A percentile compares a stretch with the other conserved stretches of the same genome.
phyloP scores from a whole-genome alignment of 2,329 filamentous ascomycete species.

The Colletotrichum sp. region DNA sequence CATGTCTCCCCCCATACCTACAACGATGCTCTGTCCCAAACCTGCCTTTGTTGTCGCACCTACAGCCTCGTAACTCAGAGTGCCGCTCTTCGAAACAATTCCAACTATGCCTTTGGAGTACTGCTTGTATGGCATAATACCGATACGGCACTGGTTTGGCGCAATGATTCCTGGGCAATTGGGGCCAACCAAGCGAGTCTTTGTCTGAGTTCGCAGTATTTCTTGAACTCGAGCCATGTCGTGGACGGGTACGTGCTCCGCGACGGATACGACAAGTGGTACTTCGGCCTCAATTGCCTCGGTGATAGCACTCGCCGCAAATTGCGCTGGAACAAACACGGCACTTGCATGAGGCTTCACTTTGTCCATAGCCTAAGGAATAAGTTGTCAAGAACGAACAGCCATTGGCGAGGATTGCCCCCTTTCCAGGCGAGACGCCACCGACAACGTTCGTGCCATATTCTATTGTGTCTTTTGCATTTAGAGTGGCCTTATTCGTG shows the following conservation, averaged over 20 bases:
- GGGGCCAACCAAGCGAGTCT: slow-evolving; percentile 77
- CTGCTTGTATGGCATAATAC: slow-evolving; percentile 46
- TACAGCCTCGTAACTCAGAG: slow-evolving; percentile 80
- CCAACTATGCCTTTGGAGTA: slow-evolving; percentile 67
- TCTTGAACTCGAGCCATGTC: slow-evolving; percentile 76
- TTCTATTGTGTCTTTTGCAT: slow-evolving; percentile 41
- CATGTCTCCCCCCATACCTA: slow-evolving; percentile 80
- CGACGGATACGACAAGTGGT: slow-evolving; percentile 78
- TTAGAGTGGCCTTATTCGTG: slow-evolving; percentile 35
- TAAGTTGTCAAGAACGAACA: background rate
- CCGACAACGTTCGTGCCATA: slow-evolving; percentile 44
- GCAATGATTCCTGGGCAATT: slow-evolving; percentile 84
- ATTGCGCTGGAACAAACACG: slow-evolving; percentile 74
- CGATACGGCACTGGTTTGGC: slow-evolving; percentile 65
- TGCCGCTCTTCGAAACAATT: slow-evolving; percentile 82
- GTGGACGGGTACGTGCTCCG: slow-evolving; percentile 80
- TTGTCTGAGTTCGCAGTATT: slow-evolving; percentile 73
- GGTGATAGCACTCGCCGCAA: slow-evolving; percentile 71
- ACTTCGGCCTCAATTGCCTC: slow-evolving; percentile 81
- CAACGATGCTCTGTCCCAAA: slow-evolving; percentile 77
- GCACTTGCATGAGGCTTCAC: slow-evolving; percentile 70
- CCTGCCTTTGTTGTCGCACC: slow-evolving; percentile 76
- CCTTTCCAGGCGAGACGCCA: slow-evolving; percentile 42
- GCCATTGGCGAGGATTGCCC: slow-evolving; percentile 20
- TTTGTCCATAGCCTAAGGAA: slow-evolving; percentile 33